Evolutionary conservation across 108 stramenopile genomes (phyloP).

Genomic region (Pseudonitzschia multiseries): DNA sequence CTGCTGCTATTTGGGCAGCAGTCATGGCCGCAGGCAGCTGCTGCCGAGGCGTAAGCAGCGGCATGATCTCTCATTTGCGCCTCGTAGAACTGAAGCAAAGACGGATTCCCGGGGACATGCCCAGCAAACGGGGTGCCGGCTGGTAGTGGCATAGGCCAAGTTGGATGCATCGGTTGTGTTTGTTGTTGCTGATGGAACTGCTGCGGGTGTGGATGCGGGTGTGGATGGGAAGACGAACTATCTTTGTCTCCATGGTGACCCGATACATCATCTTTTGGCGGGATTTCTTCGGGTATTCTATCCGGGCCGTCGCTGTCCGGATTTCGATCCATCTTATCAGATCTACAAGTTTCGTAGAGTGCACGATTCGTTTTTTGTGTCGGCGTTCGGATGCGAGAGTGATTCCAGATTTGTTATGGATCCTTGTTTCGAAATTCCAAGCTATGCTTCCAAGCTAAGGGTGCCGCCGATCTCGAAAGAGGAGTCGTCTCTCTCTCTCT

Average conservation of each 20-base stretch:
- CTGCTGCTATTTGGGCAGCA: slow-evolving; percentile 67
- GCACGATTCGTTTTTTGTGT: too few relatives aligned
- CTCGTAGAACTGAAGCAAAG: slow-evolving; percentile 67
- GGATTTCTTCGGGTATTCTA: not conserved
- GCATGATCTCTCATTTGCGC: slow-evolving; percentile 82
- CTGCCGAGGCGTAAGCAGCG: slow-evolving; percentile 79
- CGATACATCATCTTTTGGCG: not conserved
- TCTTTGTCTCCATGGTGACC: not conserved
- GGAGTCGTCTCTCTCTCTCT: too few relatives aligned
- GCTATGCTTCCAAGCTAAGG: too few relatives aligned
- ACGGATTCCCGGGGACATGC: not conserved
- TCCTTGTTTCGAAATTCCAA: too few relatives aligned
- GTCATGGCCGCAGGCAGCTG: slow-evolving; percentile 82
- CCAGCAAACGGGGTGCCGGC: not conserved
- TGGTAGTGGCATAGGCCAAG: slow-evolving; percentile 1
- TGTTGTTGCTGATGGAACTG: not conserved
- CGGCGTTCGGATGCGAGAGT: too few relatives aligned
- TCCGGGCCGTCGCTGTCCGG: not conserved
- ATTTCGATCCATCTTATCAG: not conserved
- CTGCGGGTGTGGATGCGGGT: not conserved
- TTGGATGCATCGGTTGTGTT: not conserved
- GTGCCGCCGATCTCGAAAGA: too few relatives aligned
- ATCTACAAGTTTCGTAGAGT: not conserved
- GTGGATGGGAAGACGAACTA: not conserved
- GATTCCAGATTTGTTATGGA: too few relatives aligned